These are phyloP conservation scores for Arachnomyces sp. DNA, from an alignment of 2,329 filamentous ascomycete genomes.

Conservation along the genomic window DNA sequence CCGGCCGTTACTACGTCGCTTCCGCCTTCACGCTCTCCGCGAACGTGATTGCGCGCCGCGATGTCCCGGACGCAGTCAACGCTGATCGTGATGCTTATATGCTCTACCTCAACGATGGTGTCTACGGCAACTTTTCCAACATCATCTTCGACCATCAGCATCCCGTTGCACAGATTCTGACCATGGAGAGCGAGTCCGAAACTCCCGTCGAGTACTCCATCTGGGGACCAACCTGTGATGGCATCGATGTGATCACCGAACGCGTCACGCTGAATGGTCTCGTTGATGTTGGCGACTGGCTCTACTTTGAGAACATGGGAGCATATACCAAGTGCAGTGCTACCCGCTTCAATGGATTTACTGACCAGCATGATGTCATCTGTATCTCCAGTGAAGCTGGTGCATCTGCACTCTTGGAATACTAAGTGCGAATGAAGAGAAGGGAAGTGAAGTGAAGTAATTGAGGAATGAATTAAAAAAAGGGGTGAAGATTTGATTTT, in stretches of 20 bases:
- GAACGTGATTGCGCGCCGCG: slow-evolving; percentile 91
- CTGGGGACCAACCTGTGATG: slow-evolving; percentile 97
- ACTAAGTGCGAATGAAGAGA: slow-evolving; percentile 18
- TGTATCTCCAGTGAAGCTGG: slow-evolving; percentile 93
- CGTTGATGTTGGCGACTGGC: slow-evolving; percentile 90
- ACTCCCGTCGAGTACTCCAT: slow-evolving; percentile 75
- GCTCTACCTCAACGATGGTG: slow-evolving; percentile 94
- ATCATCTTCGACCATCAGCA: slow-evolving; percentile 99
- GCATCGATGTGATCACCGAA: slow-evolving; percentile 88
- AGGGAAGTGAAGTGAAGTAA: too few relatives aligned
- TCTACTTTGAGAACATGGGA: slow-evolving; percentile 98
- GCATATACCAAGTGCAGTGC: slow-evolving; percentile 98
- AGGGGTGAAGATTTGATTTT: too few relatives aligned
- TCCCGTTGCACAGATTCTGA: slow-evolving; percentile 74
- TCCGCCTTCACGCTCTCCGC: slow-evolving; percentile 90
- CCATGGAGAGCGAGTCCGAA: slow-evolving; percentile 49
- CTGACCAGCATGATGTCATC: slow-evolving; percentile 81
- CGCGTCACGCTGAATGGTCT: slow-evolving; percentile 68
- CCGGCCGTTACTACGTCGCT: slow-evolving; percentile 91
- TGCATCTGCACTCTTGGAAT: slow-evolving; percentile 63
- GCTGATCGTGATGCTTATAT: slow-evolving; percentile 61
- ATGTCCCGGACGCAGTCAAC: slow-evolving; percentile 62
- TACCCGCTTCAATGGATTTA: slow-evolving; percentile 96
- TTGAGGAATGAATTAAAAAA: too few relatives aligned
- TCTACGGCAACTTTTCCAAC: slow-evolving; percentile 97